Evolutionary conservation across 805 yeast genomes (phyloP).

Genomic region (Kazachstania psychrophila): DNA sequence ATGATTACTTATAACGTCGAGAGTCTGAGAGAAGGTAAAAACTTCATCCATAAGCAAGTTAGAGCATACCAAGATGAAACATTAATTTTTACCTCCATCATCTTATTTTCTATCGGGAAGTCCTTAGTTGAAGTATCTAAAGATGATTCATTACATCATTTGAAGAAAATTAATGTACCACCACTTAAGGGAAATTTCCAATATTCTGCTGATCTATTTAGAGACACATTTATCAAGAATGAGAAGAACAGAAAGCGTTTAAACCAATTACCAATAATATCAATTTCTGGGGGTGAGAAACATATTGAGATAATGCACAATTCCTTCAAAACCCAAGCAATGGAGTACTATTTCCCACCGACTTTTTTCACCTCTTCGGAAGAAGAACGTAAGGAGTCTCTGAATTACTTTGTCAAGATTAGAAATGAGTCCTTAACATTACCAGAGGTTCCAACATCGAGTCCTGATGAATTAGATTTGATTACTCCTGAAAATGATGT

Average conservation of each 20-base stretch:
- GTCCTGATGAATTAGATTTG: neutral
- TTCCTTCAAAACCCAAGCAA: conserved; percentile 29
- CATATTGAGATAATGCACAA: conserved; percentile 16
- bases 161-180: conserved; percentile 14
- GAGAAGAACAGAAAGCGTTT: neutral
- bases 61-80: conserved; percentile 45
- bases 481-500: conserved; percentile 19
- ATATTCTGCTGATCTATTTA: conserved; percentile 16
- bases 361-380: conserved; percentile 25
- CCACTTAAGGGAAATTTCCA: conserved; percentile 19
- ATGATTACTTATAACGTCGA: conserved; percentile 48
- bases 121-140: neutral
- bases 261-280: neutral
- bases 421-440: conserved; percentile 5
- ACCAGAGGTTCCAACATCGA: neutral
- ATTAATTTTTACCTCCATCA: conserved; percentile 43
- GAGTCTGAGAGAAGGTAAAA: conserved; percentile 43
- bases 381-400: conserved; percentile 8
- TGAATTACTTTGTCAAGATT: conserved; percentile 23
- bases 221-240: conserved; percentile 11
- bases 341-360: conserved; percentile 30
- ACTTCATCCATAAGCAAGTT: conserved; percentile 45
- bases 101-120: conserved; percentile 38
- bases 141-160: conserved; percentile 10
- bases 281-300: conserved; percentile 1